Evolutionary conservation across 2,329 filamentous ascomycete genomes (phyloP), one percentile per base, ranked within the genome.

Genomic region (Colletotrichum graminicola): DNA sequence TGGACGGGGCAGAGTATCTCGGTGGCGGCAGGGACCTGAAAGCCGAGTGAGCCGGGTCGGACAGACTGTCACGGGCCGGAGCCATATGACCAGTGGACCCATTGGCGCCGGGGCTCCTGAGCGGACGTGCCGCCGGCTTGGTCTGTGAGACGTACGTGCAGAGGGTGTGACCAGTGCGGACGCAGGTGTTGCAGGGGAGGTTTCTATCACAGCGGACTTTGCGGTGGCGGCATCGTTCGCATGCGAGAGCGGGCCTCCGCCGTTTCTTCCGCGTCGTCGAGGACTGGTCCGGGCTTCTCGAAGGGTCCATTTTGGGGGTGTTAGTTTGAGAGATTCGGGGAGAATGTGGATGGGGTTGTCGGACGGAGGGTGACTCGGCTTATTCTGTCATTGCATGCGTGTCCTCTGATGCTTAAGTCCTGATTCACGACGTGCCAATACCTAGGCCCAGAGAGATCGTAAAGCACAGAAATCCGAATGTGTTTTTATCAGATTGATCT

Each of bases 151-250:
- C 81, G 74, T 90, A 91, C 1, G 87, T 82, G 75, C 90, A 92
- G 26, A 82, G 82, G 7, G 84, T 82, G 51, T 85, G 87, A 73
- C 85, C 85, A 29, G 88, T 87, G 73, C 86, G 85, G n/a, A 86
- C 71, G 75, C 90, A 92, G 69, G 90, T 89, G 71, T 82, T 84
- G 75, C 90, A 92, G 1, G 90, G 90, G 8, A 80, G 78, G 70
- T 86, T 85, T 60, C 88, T 86, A 75, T 92, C 87, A 76, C 90
- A 92, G 57, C 85, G 84, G 70, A 91, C 87, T 78, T 92, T 92
- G 51, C 89, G 87, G 66, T 80, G 84, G 54, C 89, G 83, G 75
- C 90, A 92, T 52, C 88, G 82, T 74, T 84, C 80, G 76, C 89
- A 91, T 1, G 89, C 88, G 41, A 85, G 78, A 3, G 83, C 79